These are phyloP conservation scores for Leishmania arabica DNA, from an alignment of 208 protist species.

Conservation along the genomic window DNA sequence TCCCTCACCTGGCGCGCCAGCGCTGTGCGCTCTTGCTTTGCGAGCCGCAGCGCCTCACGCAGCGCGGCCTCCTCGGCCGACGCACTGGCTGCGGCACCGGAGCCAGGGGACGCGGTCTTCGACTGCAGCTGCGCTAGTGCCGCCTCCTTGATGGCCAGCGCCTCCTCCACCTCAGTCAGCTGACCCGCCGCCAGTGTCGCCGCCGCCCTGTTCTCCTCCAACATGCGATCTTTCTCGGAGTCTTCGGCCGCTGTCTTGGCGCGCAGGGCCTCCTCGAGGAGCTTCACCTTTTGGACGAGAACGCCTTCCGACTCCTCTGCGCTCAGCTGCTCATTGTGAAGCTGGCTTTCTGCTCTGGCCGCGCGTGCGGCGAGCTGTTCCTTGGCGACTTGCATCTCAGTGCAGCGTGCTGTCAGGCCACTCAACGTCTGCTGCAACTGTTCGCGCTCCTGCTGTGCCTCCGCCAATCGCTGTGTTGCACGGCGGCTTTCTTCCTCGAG, in stretches of 20 bases:
- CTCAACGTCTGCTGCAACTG: constrained; percentile 29
- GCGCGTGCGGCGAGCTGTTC: constrained; percentile 22
- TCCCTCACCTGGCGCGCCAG: constrained; percentile 49
- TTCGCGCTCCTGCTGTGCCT: constrained; percentile 29
- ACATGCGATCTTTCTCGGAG: constrained; percentile 7
- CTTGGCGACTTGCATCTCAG: constrained; percentile 27
- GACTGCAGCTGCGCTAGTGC: constrained; percentile 18
- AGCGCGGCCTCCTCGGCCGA: constrained; percentile 16
- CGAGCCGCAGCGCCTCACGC: constrained; percentile 29
- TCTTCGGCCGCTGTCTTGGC: constrained; percentile 17
- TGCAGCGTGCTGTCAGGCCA: constrained; percentile 22
- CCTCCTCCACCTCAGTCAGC: constrained; percentile 16
- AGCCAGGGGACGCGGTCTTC: constrained; percentile 8
- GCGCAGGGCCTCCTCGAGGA: constrained; percentile 24
- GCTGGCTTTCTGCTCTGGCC: constrained; percentile 3
- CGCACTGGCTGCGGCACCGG: neutral
- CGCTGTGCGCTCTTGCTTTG: constrained; percentile 27
- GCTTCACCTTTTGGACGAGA: constrained; percentile 12
- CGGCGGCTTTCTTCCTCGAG: constrained; percentile 17
- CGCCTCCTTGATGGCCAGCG: constrained; percentile 10
- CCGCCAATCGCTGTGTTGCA: constrained; percentile 2
- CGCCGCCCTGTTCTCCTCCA: constrained; percentile 13
- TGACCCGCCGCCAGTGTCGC: constrained; percentile 1
- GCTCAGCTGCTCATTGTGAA: neutral
- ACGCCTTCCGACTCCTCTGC: constrained; percentile 8